These are phyloP conservation scores for Fusarium nematophilum DNA, from an alignment of 2,329 filamentous ascomycete genomes.

Conservation along the genomic window DNA sequence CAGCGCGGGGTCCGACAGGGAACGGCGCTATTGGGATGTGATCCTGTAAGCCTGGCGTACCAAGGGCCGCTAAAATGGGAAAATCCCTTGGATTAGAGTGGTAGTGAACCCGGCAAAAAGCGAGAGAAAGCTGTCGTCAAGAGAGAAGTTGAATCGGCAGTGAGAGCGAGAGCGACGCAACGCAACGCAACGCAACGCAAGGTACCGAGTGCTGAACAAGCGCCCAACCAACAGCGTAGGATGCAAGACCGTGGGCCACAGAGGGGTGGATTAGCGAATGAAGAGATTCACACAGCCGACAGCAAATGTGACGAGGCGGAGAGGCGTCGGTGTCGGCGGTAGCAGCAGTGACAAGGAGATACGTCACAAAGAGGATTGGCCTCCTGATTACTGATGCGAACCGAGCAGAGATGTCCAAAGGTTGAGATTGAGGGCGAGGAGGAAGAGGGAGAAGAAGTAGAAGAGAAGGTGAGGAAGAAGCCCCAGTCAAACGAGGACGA, in stretches of 20 bases:
- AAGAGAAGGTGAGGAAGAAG: slow-evolving; percentile 14
- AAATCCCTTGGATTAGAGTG: slow-evolving; percentile 7
- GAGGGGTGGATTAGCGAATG: slow-evolving; percentile 41
- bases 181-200: background rate
- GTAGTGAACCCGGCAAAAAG: slow-evolving; percentile 13
- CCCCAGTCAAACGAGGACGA: slow-evolving; percentile 15
- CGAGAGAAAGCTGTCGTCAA: slow-evolving; percentile 1
- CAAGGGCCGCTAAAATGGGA: slow-evolving; percentile 8
- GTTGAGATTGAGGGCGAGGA: no score
- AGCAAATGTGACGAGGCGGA: slow-evolving; percentile 43
- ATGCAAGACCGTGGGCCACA: slow-evolving; percentile 45
- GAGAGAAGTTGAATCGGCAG: slow-evolving; percentile 10
- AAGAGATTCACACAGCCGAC: slow-evolving; percentile 43
- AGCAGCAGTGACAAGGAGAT: slow-evolving; percentile 28
- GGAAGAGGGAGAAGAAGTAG: slow-evolving; percentile 1
- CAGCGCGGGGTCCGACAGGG: slow-evolving; percentile 9
- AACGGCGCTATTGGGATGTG: no score
- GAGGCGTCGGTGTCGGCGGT: slow-evolving; percentile 36
- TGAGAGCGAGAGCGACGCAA: background rate
- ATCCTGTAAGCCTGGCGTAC: no score
- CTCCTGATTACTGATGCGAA: no score
- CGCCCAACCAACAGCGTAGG: slow-evolving; percentile 42
- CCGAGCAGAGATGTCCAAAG: background rate
- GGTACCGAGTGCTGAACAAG: slow-evolving; percentile 20
- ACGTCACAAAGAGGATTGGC: slow-evolving; percentile 17